phyloP scores from a whole-genome alignment of 2,329 filamentous ascomycete genomes.

The Zopfia rhizophila region DNA sequence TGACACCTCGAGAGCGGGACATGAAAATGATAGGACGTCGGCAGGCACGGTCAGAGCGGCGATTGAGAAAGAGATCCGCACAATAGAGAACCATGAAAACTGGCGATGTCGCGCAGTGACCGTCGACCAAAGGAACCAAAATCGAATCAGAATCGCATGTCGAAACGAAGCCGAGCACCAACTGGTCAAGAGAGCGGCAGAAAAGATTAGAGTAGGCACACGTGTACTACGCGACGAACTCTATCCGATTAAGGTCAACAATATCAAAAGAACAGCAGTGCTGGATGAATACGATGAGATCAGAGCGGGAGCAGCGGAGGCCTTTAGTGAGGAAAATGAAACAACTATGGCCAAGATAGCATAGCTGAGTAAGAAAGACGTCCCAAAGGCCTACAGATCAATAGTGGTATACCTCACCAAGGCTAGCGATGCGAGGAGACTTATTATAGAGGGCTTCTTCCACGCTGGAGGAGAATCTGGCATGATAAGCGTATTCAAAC shows the following conservation, averaged over 20 bases:
- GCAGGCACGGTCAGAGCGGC: constrained; percentile 3
- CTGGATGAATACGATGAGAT: constrained; percentile 3
- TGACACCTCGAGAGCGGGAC: constrained; percentile 16
- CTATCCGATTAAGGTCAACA: constrained; percentile 15
- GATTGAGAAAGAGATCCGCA: constrained; percentile 6
- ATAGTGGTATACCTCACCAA: constrained; percentile 15
- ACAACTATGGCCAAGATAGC: constrained; percentile 16
- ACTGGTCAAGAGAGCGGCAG: constrained; percentile 10
- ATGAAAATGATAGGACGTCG: constrained; percentile 17
- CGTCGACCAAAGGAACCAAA: constrained; percentile 18
- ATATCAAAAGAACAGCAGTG: constrained; percentile 17
- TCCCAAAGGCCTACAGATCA: constrained; percentile 15
- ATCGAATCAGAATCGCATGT: constrained; percentile 17
- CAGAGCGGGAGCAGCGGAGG: constrained; percentile 14
- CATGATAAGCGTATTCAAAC: constrained; percentile 15
- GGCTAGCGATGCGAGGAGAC: constrained; percentile 16
- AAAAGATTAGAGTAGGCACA: constrained; percentile 17
- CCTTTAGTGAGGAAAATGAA: constrained; percentile 13
- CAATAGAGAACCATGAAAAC: constrained; percentile 14
- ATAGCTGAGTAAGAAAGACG: constrained; percentile 15
- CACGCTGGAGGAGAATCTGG: constrained; percentile 18
- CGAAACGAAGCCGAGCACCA: constrained; percentile 11
- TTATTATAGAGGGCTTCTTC: constrained; percentile 17
- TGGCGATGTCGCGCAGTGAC: constrained; percentile 20
- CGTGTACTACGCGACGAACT: constrained; percentile 17